These are phyloP conservation scores for Xylaria scruposa DNA, from an alignment of 495 filamentous ascomycete genomes.

Conservation along the genomic window DNA sequence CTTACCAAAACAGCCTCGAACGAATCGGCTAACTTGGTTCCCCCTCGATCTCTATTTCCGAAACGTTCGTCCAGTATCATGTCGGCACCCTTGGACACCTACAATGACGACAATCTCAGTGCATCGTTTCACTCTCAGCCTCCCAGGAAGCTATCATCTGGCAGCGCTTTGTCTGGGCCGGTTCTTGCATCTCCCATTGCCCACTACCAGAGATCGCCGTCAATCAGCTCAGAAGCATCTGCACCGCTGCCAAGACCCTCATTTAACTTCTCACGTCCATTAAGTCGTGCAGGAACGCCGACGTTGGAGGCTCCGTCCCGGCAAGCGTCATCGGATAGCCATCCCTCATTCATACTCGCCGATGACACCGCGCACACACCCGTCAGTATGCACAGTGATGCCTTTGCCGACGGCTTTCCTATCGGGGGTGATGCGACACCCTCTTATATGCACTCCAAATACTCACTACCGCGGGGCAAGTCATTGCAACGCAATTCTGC, in stretches of 20 bases:
- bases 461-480: conserved; percentile 81
- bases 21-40: conserved; percentile 48
- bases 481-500: conserved; percentile 72
- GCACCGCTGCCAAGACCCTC: conserved; percentile 68
- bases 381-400: conserved; percentile 67
- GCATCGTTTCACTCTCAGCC: conserved; percentile 53
- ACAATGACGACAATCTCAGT: conserved; percentile 48
- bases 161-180: conserved; percentile 55
- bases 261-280: conserved; percentile 91
- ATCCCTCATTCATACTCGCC: conserved; percentile 63
- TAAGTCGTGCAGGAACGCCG: conserved; percentile 78
- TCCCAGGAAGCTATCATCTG: conserved; percentile 66
- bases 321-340: conserved; percentile 66
- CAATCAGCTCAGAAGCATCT: conserved; percentile 77
- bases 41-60: conserved; percentile 53
- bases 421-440: conserved; percentile 59
- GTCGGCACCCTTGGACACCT: conserved; percentile 50
- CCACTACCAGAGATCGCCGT: conserved; percentile 74
- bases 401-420: conserved; percentile 53
- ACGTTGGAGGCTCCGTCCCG: conserved; percentile 63
- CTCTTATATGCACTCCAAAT: conserved; percentile 85
- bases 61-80: conserved; percentile 56
- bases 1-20: conserved; percentile 46
- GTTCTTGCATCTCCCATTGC: conserved; percentile 62
- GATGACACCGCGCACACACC: conserved; percentile 69